These are phyloP conservation scores for Cordyceps cicadae DNA, from an alignment of 2,329 filamentous ascomycete genomes.

Conservation along the genomic window DNA sequence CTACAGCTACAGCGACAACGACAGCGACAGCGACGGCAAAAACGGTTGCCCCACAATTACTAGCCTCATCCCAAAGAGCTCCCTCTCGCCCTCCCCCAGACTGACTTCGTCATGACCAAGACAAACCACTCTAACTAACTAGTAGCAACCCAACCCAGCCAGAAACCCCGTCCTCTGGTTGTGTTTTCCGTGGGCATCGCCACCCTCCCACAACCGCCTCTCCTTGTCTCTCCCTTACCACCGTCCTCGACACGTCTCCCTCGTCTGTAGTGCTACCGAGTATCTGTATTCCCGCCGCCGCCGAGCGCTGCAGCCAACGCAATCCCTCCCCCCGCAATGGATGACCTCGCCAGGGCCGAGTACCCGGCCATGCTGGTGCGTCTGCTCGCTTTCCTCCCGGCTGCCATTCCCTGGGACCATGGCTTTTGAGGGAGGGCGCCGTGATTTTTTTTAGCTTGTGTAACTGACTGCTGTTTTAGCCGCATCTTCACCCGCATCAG, in stretches of 20 bases:
- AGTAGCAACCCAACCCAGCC: neutral
- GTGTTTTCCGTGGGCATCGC: neutral
- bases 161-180: neutral
- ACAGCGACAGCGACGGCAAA: neutral
- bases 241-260: neutral
- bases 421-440: neutral
- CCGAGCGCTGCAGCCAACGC: neutral
- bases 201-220: neutral
- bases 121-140: too few species aligned
- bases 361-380: slow-evolving; percentile 93
- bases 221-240: neutral
- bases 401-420: neutral
- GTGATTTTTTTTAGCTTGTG: slow-evolving; percentile 7
- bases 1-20: neutral
- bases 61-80: slow-evolving; percentile 6
- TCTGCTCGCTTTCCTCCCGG: slow-evolving; percentile 11
- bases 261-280: slow-evolving; percentile 16
- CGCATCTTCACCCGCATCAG: slow-evolving; percentile 69
- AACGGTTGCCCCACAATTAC: neutral
- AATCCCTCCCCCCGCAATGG: slow-evolving; percentile 45
- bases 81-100: neutral
- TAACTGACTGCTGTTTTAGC: slow-evolving; percentile 39
- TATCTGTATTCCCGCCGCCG: slow-evolving; percentile 3
- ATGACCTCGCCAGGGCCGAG: slow-evolving; percentile 74
- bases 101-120: too few species aligned